phyloP scores from a whole-genome alignment of 2,329 filamentous ascomycete species.

The Setomelanomma holmii region DNA sequence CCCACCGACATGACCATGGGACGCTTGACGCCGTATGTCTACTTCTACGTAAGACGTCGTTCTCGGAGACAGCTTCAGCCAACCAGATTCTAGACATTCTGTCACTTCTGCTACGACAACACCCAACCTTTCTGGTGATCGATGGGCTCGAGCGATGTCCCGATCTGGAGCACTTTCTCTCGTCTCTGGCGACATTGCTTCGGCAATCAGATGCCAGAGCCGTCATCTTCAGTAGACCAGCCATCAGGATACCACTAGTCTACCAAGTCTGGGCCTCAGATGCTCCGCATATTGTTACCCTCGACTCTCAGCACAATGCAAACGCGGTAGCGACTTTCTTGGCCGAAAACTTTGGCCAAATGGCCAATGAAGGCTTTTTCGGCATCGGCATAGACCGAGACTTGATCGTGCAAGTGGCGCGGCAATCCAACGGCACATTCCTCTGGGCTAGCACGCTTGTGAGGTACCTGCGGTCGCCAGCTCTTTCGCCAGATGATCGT shows the following conservation, averaged over 20 bases:
- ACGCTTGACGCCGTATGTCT: constrained; percentile 38
- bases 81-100: constrained; percentile 36
- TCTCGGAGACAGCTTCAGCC: constrained; percentile 30
- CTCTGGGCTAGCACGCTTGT: constrained; percentile 36
- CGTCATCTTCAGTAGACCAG: constrained; percentile 35
- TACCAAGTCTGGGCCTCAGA: constrained; percentile 40
- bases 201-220: constrained; percentile 30
- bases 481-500: constrained; percentile 36
- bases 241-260: constrained; percentile 31
- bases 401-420: constrained; percentile 23
- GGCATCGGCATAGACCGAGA: constrained; percentile 35
- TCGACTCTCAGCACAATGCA: constrained; percentile 25
- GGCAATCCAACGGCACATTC: constrained; percentile 33
- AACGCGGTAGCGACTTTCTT: constrained; percentile 27
- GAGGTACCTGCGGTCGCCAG: constrained; percentile 31
- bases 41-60: constrained; percentile 32
- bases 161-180: constrained; percentile 26
- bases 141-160: constrained; percentile 40
- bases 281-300: constrained; percentile 29
- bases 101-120: constrained; percentile 35
- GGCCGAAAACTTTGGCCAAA: constrained; percentile 23
- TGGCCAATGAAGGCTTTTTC: constrained; percentile 41
- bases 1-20: constrained; percentile 26
- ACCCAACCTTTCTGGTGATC: constrained; percentile 39
- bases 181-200: constrained; percentile 29